phyloP scores from a whole-genome alignment of 257 asterid genomes.

The Solanum sejunctum region DNA sequence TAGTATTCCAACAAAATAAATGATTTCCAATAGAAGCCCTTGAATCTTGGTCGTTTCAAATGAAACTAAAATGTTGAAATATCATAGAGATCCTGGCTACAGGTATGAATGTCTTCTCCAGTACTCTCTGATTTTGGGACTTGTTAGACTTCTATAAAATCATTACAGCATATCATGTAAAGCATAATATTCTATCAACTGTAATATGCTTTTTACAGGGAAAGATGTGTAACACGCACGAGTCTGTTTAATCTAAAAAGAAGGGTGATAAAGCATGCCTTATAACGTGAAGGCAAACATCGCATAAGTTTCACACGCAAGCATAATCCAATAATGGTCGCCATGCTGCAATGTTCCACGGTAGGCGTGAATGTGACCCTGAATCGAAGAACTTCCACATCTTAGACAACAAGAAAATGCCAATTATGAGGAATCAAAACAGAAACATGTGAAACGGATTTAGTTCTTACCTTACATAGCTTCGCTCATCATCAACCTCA shows the following conservation, averaged over 20 bases:
- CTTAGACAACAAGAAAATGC: background rate
- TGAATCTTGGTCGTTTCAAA: background rate
- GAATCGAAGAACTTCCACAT: background rate
- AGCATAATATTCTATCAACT: background rate
- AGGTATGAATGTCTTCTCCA: background rate
- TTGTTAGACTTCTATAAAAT: background rate
- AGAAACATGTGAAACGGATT: background rate
- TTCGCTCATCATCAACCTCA: conserved; percentile 66
- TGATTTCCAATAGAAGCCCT: background rate
- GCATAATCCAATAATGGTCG: conserved; percentile 80
- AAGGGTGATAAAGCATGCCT: conserved; percentile 27
- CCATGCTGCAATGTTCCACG: conserved; percentile 96
- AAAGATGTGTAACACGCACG: background rate
- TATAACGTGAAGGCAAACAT: conserved; percentile 69
- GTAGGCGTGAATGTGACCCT: conserved; percentile 97
- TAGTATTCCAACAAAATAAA: background rate
- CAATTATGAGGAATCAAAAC: background rate
- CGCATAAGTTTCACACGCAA: conserved; percentile 94
- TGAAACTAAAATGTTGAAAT: background rate
- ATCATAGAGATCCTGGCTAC: background rate
- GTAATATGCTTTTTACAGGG: background rate
- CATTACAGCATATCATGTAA: background rate
- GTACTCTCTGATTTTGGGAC: background rate
- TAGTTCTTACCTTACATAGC: conserved; percentile 57
- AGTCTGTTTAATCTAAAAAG: background rate